Base-by-base conservation (phyloP, 2,329 filamentous ascomycete species). In the Cladosporium sp. region DNA sequence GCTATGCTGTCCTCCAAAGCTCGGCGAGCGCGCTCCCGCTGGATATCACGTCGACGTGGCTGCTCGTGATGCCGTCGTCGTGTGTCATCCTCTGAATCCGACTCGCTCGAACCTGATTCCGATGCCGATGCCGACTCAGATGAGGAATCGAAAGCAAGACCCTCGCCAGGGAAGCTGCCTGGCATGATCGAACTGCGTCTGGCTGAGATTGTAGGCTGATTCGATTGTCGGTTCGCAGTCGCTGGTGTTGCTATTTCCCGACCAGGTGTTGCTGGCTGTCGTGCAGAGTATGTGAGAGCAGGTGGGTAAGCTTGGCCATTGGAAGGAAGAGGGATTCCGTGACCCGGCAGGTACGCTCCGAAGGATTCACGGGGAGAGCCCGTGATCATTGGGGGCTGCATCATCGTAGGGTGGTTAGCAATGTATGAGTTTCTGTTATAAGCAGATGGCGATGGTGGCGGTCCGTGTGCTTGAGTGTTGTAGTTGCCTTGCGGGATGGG, bases 391-490 rank as follows among this genome's bases (percentile, higher is more conserved):
- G 24, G 63, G 61, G 22, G 55, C 51, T 22, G 61, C 64, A 58
- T 28, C 6, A 22, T 15, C 24, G 22, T 32, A 4, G 45, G 40
- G n/a, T 58, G 47, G 13, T 58, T 49, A 25, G 61, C 56, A 1
- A 42, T 56, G 34, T 50, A 56, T 55, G 32, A 60, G 22, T 22
- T 10, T 47, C 22, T 61, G 42, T 13, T 58, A 25, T 65, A 68
- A 9, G 65, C 64, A 19, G 67, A 67, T n/a, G 62, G 61, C n/a
- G 68, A 61, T 15, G 63, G 63, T 17, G 63, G 66, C 13, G 64
- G 66, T 15, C 63, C 66, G 40, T 59, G 58, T 24, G 50, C 56
- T 19, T 54, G 54, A 10, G 35, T 45, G 45, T 49, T 48, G 49
- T 62, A 60, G 17, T 7, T 32, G 32, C 37, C 50, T 24, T 28